Percentiles rank a stretch among this genome's conserved stretches.
These are phyloP conservation scores for Fusarium poae DNA, from an alignment of 2,329 filamentous ascomycete genomes.

Conservation along the genomic window DNA sequence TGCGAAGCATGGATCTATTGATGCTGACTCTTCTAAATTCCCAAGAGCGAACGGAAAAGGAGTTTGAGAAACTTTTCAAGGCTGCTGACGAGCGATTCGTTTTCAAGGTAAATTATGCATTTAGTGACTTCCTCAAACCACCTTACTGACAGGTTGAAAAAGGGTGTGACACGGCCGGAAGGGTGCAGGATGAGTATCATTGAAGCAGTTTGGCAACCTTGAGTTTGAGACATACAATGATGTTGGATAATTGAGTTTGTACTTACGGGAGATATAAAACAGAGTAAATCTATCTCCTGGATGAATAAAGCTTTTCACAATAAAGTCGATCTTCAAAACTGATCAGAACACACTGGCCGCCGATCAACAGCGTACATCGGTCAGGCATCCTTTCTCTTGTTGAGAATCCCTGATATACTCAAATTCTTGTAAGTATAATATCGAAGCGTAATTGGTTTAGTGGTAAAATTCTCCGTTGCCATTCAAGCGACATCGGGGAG, in stretches of 20 bases:
- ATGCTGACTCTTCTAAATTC: constrained; percentile 67
- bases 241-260: neutral
- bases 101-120: constrained; percentile 53
- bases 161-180: constrained; percentile 58
- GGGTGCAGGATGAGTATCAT: constrained; percentile 63
- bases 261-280: neutral
- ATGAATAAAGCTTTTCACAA: neutral
- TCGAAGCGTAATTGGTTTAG: constrained; percentile 17
- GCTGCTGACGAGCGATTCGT: constrained; percentile 58
- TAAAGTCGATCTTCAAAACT: neutral
- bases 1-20: constrained; percentile 64
- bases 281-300: neutral
- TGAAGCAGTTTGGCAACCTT: constrained; percentile 62
- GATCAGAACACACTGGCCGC: neutral
- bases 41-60: constrained; percentile 62
- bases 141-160: constrained; percentile 17
- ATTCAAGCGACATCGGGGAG: constrained; percentile 25
- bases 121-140: accelerated
- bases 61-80: constrained; percentile 61
- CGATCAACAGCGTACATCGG: neutral
- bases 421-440: accelerated
- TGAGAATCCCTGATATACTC: accelerated
- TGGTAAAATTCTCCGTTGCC: constrained; percentile 40
- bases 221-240: constrained; percentile 10
- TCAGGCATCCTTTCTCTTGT: neutral